Evolutionary conservation across 768 basidiomycete species (phyloP).

Genomic region (Pisolithus sp.): DNA sequence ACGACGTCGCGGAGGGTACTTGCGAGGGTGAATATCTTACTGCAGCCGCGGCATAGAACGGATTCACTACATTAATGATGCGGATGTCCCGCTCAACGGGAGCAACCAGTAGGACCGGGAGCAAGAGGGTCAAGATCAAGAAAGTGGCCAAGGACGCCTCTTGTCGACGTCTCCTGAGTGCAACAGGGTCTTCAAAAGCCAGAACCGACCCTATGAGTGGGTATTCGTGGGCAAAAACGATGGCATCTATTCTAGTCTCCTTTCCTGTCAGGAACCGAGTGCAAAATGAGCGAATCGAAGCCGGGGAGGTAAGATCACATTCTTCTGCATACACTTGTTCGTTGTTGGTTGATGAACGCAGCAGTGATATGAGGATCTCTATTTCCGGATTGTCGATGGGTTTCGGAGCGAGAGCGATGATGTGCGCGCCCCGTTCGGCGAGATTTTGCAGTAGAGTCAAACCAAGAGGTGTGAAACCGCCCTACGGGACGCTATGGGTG

Average conservation of each 20-base stretch:
- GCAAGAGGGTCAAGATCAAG: slow-evolving; percentile 68
- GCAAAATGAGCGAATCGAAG: slow-evolving; percentile 65
- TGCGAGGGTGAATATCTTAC: slow-evolving; percentile 32
- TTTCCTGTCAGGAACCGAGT: slow-evolving; percentile 57
- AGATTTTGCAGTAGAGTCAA: slow-evolving; percentile 59
- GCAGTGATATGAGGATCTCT: slow-evolving; percentile 55
- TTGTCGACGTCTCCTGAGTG: slow-evolving; percentile 37
- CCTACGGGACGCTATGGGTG: slow-evolving; percentile 35
- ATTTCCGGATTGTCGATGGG: slow-evolving; percentile 44
- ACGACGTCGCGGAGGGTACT: slow-evolving; percentile 20
- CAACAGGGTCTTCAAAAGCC: slow-evolving; percentile 21
- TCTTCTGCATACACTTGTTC: slow-evolving; percentile 75
- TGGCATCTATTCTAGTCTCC: slow-evolving; percentile 67
- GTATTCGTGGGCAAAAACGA: slow-evolving; percentile 78
- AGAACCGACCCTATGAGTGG: slow-evolving; percentile 50
- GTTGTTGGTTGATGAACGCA: slow-evolving; percentile 66
- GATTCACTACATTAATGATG: slow-evolving; percentile 81
- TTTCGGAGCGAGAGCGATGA: slow-evolving; percentile 66
- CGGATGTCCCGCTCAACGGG: slow-evolving; percentile 88
- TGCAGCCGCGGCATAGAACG: slow-evolving; percentile 80
- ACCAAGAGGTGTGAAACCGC: slow-evolving; percentile 69
- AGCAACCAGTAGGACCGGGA: slow-evolving; percentile 74
- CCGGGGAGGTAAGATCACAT: slow-evolving; percentile 63
- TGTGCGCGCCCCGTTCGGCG: slow-evolving; percentile 69
- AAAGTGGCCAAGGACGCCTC: slow-evolving; percentile 62